Conservation (phyloP, 805 yeast species). For the Metschnikowia kunwiensis region DNA sequence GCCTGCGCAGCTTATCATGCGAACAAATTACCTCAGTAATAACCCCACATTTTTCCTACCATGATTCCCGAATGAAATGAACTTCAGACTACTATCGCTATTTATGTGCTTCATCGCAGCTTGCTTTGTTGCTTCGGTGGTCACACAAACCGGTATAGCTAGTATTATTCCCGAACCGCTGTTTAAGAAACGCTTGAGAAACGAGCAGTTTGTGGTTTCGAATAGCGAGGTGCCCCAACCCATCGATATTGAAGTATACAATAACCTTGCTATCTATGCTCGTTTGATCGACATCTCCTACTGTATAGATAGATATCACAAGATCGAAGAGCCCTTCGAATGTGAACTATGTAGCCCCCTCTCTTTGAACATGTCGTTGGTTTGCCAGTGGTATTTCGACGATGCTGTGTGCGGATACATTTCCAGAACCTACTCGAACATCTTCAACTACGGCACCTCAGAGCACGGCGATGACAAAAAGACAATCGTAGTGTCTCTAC, state of each 20-base stretch:
- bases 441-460: slow-evolving; percentile 20
- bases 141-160: no score
- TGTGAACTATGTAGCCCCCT: slow-evolving; percentile 35
- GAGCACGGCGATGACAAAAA: slow-evolving; percentile 16
- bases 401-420: slow-evolving; percentile 38
- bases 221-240: no score
- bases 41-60: no score
- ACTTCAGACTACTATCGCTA: no score
- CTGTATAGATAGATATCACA: slow-evolving; percentile 32
- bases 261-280: slow-evolving; percentile 36
- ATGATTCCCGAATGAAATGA: no score
- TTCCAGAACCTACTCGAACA: slow-evolving; percentile 28
- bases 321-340: slow-evolving; percentile 35
- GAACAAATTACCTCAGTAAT: no score
- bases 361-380: slow-evolving; percentile 33
- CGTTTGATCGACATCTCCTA: slow-evolving; percentile 44
- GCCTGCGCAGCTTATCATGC: no score
- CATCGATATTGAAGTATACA: slow-evolving; percentile 24
- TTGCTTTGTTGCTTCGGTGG: no score
- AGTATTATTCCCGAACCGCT: no score
- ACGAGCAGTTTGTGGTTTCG: no score
- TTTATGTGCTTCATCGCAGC: no score
- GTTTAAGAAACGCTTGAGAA: no score
- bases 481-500: slow-evolving; percentile 33
- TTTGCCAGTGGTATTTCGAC: slow-evolving; percentile 39